Evolutionary conservation across 108 stramenopile genomes (phyloP), one percentile per base, ranked within the genome.

Genomic region (Pelagomonas calceolata): DNA sequence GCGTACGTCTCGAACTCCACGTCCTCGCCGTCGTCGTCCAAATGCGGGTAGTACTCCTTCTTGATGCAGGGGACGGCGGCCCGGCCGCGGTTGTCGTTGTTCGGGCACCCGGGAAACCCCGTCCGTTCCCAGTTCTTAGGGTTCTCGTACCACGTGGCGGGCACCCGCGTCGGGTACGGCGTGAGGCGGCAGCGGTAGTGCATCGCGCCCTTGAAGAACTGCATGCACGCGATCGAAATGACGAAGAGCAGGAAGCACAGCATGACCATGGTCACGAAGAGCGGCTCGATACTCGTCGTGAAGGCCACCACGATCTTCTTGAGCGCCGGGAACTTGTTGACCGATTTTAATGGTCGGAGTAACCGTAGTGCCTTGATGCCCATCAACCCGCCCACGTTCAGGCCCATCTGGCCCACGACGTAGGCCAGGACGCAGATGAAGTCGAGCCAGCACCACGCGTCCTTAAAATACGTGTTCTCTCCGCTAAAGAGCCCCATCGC

Each of bases 401-500:
- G 39, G 9, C 5, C 39, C 9, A 12, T 12, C 39, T 43, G 39
- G 39, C 9, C 39, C 9, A 5, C 39, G 39, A 43, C 12, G 9
- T 12, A 43, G 39, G 51, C 3, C 21, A 60, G 1, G 51, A 60
- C 51, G 51, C 51, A 60, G 51, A 60, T 12, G 51, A 60, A 60
- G 51, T 60, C 51, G 51, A 60, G 14, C 21, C 18, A 4, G 51
- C 29, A 26, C 39, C 90, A 91, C 43, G 44, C 18, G 68, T 77
- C 73, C 63, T 80, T 60, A 34, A 88, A 64, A 75, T 89, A 91
- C 30, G 29, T 66, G 26, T 68, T 15, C 30, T 72, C 9, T 5
- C 39, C 64, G 46, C 32, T 4, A 16, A 69, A 36, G 34, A 88
- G 72, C 29, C 90, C 90, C 35, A 80, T 65, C 0, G 86, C 85